These are phyloP conservation scores for Euptelea pleiosperma DNA, from an alignment of 164 flowering plant species.

Conservation along the genomic window DNA sequence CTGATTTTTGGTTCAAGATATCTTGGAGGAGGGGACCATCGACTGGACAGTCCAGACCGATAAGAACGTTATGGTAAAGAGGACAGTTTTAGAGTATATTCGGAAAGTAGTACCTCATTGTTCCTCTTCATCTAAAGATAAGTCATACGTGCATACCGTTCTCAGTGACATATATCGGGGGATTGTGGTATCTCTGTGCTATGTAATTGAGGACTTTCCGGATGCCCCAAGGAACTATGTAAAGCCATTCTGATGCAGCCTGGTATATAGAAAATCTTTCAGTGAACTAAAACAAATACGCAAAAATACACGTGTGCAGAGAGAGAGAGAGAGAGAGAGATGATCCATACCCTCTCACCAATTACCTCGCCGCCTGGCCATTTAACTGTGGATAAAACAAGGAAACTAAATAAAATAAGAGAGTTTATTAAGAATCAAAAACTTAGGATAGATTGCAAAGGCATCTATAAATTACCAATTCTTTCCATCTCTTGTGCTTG, in stretches of 20 bases:
- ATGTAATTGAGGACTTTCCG: slow-evolving; percentile 64
- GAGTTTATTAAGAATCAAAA: background rate
- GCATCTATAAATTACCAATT: slow-evolving; percentile 40
- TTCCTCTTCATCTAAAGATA: background rate
- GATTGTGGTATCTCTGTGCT: slow-evolving; percentile 50
- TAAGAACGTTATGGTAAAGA: background rate
- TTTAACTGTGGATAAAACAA: slow-evolving; percentile 41
- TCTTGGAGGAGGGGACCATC: background rate
- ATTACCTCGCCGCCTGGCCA: slow-evolving; percentile 62
- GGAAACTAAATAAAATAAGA: slow-evolving; percentile 6
- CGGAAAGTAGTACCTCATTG: background rate
- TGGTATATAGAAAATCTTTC: slow-evolving; percentile 25
- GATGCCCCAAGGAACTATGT: slow-evolving; percentile 92
- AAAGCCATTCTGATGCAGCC: slow-evolving; percentile 96
- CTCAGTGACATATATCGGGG: slow-evolving; percentile 72
- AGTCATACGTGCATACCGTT: slow-evolving; percentile 46
- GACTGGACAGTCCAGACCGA: background rate
- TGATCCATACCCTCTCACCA: slow-evolving; percentile 62
- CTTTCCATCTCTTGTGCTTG: slow-evolving; percentile 58
- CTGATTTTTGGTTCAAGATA: background rate
- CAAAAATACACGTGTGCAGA: background rate
- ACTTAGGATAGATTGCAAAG: background rate
- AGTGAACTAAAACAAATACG: background rate
- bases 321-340: slow-evolving; percentile 20
- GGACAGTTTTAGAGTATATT: background rate